Evolutionary conservation across 768 basidiomycete species (phyloP), one percentile per base, ranked within the genome.

Genomic region (Leucocoprinus leucothites): DNA sequence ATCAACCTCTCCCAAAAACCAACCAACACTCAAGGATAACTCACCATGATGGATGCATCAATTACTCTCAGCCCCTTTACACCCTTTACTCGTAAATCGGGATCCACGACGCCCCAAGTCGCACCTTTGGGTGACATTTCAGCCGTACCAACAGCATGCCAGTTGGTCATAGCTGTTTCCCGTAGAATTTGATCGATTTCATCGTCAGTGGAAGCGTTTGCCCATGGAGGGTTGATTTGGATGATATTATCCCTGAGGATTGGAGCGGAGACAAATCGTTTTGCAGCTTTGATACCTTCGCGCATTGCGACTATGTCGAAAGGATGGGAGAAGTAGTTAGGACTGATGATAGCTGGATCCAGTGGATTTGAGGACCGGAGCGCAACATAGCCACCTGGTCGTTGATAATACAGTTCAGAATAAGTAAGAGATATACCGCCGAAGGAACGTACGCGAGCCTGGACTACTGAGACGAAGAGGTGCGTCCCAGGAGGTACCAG

Each of bases 341-440:
- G 76, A 60, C 79, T 69, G 65, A 82, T 78, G 21, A 67, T 50
- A 0, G 81, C 79, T 25, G 63, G 28, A 34, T 69, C 69, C 61
- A 80, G 79, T 16, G 75, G 68, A 57, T 72, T 61, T 14, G 66
- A 74, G 11, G 76, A 74, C 49, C 67, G 73, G 57, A 79, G 61
- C 5, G 63, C 48, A 16, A 66, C 24, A 7, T 61, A 46, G n/a
- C 58, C 60, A n/a, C 60, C 60, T 61, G 14, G 21, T 35, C 19
- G 34, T 14, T 31, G 24, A 28, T 19, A 14, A 16, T 31, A 16
- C 13, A 48, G 28, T 14, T 22, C 44, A 45, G n/a, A n/a, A 8
- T 48, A 16, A 22, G 13, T 8, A 14, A 26, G n/a, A 7, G 4
- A 9, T n/a, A 13, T n/a, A 24, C 19, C 9, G 2, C 8, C 41